Conservation (phyloP, 352 stramenopile genomes). For the Globisporangium nunn region DNA sequence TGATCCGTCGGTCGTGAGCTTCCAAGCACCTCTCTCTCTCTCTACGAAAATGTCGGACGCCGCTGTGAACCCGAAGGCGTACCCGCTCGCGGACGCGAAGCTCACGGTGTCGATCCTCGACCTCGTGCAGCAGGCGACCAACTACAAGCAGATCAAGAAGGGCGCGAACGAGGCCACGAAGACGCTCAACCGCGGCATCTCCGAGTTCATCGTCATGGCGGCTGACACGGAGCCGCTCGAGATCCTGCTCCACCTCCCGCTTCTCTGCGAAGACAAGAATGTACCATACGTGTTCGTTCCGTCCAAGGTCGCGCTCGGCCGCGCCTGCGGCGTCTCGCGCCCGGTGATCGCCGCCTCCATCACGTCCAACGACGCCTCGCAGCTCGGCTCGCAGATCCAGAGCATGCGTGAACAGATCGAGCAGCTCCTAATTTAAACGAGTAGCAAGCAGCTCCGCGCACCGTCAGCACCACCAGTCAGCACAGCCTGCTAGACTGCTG, state of each 20-base stretch:
- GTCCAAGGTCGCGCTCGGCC: constrained; percentile 97
- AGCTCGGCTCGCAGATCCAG: constrained; percentile 98
- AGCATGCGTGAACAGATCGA: constrained; percentile 99
- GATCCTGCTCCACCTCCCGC: constrained; percentile 98
- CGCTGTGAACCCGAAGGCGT: constrained; percentile 93
- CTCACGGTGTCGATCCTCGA: constrained; percentile 98
- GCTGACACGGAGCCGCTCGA: constrained; percentile 99
- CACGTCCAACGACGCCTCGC: constrained; percentile 98
- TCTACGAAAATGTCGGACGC: constrained; percentile 54
- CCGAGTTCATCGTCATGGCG: constrained; percentile 99
- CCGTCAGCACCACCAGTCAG: too few species aligned
- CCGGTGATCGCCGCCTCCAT: constrained; percentile 98
- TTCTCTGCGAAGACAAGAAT: constrained; percentile 98
- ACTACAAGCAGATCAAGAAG: constrained; percentile 99
- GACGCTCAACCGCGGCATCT: constrained; percentile 99
- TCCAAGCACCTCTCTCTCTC: constrained; percentile 13
- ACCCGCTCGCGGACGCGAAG: constrained; percentile 96
- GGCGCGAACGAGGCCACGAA: constrained; percentile 99
- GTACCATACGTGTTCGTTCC: constrained; percentile 90
- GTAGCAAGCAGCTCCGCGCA: constrained; percentile 7
- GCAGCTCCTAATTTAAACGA: constrained; percentile 98
- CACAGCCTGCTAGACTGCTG: too few species aligned
- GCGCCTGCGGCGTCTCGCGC: constrained; percentile 98
- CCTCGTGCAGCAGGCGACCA: constrained; percentile 98
- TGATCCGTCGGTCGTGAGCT: constrained; percentile 89